Conservation (phyloP, 192 early-diverging fungal genomes). For the Podila horticola region DNA sequence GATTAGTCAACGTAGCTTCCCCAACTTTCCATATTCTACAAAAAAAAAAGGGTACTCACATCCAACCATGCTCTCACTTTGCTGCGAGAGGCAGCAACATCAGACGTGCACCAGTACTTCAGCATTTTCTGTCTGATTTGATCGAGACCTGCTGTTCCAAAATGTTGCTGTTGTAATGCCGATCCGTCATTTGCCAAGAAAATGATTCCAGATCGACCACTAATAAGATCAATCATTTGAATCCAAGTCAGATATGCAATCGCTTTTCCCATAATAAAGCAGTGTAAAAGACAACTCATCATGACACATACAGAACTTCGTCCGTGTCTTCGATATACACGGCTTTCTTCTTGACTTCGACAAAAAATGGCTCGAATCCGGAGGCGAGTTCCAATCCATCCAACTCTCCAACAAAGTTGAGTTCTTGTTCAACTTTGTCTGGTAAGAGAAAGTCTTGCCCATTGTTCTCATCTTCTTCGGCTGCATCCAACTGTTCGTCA, state of each 20-base stretch:
- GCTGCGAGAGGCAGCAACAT: slow-evolving; percentile 6
- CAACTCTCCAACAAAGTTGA: slow-evolving; percentile 2
- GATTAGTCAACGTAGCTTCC: slow-evolving; percentile 4
- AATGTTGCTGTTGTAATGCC: background rate
- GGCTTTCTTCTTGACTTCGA: slow-evolving; percentile 1
- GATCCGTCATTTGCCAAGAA: slow-evolving; percentile 2
- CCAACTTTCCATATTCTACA: background rate
- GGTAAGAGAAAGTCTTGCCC: slow-evolving; percentile 12
- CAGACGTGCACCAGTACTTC: slow-evolving; percentile 3
- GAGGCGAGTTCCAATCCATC: slow-evolving; percentile 1
- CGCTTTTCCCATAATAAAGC: background rate
- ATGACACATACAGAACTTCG: background rate
- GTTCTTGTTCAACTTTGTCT: background rate
- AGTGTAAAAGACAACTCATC: background rate
- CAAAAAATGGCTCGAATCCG: slow-evolving; percentile 1
- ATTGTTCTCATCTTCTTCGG: slow-evolving; percentile 13
- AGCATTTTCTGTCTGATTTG: slow-evolving; percentile 8
- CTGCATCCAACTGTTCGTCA: slow-evolving; percentile 5
- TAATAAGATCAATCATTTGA: background rate
- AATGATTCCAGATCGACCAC: background rate
- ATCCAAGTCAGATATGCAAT: background rate
- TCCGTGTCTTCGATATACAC: slow-evolving; percentile 1
- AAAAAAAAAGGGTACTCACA: slow-evolving; percentile 5
- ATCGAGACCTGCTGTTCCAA: background rate
- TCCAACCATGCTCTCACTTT: slow-evolving; percentile 12